Evolutionary conservation across 495 filamentous ascomycete species (phyloP).

Genomic region (Neurospora tetraspora): DNA sequence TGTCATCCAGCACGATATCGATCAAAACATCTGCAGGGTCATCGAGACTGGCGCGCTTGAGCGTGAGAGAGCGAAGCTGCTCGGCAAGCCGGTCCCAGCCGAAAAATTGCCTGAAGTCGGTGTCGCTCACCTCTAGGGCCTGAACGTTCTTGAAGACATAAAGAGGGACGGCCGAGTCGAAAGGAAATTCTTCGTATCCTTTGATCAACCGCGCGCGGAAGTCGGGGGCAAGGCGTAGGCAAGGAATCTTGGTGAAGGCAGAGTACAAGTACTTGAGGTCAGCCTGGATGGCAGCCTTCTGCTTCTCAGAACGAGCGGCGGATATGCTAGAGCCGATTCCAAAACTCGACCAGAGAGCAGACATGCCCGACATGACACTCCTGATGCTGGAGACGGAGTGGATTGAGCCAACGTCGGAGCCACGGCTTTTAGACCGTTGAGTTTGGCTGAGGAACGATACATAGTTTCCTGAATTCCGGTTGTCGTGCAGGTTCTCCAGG

Average conservation of each 20-base stretch:
- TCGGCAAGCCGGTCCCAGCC: slow-evolving; percentile 93
- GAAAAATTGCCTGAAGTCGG: slow-evolving; percentile 93
- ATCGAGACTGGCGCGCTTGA: slow-evolving; percentile 79
- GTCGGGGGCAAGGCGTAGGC: slow-evolving; percentile 77
- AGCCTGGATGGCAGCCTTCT: slow-evolving; percentile 70
- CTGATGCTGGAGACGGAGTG: slow-evolving; percentile 93
- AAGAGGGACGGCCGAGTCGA: slow-evolving; percentile 93
- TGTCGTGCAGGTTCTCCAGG: slow-evolving; percentile 87
- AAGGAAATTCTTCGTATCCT: slow-evolving; percentile 95
- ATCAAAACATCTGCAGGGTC: slow-evolving; percentile 85
- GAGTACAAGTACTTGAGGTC: slow-evolving; percentile 96
- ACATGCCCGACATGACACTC: slow-evolving; percentile 96
- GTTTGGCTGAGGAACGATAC: slow-evolving; percentile 87
- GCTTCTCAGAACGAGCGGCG: slow-evolving; percentile 70
- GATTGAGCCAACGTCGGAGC: slow-evolving; percentile 79
- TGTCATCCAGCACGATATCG: slow-evolving; percentile 90
- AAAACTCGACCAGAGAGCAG: slow-evolving; percentile 80
- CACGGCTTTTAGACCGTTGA: slow-evolving; percentile 61
- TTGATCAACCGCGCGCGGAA: slow-evolving; percentile 78
- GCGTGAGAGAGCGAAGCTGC: slow-evolving; percentile 77
- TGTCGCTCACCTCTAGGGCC: slow-evolving; percentile 83
- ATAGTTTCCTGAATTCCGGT: slow-evolving; percentile 77
- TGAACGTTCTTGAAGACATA: slow-evolving; percentile 94
- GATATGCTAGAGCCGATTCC: slow-evolving; percentile 66
- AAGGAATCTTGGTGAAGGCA: slow-evolving; percentile 96